Conservation (phyloP, 805 yeast genomes). For the Zygoascus ofunaensis region DNA sequence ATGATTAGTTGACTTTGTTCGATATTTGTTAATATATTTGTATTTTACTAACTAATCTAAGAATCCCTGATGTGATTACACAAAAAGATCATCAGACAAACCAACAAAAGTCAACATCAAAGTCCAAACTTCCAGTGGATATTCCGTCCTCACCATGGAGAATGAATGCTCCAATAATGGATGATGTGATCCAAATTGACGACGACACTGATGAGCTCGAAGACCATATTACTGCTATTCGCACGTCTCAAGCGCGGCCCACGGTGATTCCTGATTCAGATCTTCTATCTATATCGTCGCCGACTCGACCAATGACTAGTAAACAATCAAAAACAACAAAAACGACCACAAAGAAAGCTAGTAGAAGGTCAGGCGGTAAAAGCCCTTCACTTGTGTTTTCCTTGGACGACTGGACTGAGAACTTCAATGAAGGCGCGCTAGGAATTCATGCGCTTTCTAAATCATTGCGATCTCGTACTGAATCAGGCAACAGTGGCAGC, state of each 20-base stretch:
- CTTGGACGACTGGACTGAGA: background rate
- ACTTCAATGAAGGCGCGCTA: background rate
- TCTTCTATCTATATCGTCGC: background rate
- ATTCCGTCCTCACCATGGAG: background rate
- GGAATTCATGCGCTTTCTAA: background rate
- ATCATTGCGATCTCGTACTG: background rate
- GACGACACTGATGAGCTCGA: background rate
- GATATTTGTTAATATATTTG: too few species aligned
- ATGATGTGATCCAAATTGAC: background rate
- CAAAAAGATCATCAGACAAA: too few species aligned
- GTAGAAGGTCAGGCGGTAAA: background rate
- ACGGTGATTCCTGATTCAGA: background rate
- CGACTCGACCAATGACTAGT: background rate
- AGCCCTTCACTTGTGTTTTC: too few species aligned
- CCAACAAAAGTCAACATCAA: too few species aligned
- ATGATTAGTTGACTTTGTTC: too few species aligned
- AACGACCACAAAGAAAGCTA: background rate
- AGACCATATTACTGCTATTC: background rate
- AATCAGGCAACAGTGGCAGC: too few species aligned
- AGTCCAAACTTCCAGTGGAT: background rate
- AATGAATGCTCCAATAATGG: background rate
- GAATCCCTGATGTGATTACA: too few species aligned
- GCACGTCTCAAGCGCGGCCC: background rate
- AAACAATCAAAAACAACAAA: background rate
- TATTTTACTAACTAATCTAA: too few species aligned